These are phyloP conservation scores for Lathyrus oleraceus DNA, from an alignment of 306 rosid genomes.

Conservation along the genomic window DNA sequence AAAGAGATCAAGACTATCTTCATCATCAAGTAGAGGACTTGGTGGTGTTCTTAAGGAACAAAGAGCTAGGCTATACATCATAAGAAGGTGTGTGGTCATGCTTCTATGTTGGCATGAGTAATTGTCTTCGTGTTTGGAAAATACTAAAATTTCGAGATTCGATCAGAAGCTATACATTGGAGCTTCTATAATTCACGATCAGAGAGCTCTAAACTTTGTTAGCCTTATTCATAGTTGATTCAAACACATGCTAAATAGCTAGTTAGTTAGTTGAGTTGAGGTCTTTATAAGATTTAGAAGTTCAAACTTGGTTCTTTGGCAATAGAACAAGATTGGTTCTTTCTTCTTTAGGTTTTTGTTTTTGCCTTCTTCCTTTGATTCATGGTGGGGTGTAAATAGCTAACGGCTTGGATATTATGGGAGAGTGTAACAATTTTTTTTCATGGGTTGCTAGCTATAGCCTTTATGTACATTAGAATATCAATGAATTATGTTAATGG, in stretches of 20 bases:
- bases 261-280: neutral
- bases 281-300: constrained; percentile 14
- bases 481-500: constrained; percentile 40
- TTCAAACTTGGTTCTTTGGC: constrained; percentile 12
- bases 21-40: constrained; percentile 73
- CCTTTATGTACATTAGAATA: constrained; percentile 53
- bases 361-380: constrained; percentile 26
- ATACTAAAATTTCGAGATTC: neutral
- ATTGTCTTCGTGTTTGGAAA: neutral
- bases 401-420: constrained; percentile 39
- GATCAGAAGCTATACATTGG: neutral
- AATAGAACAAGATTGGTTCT: constrained; percentile 22
- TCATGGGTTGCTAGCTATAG: constrained; percentile 40
- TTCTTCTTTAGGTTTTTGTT: neutral
- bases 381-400: constrained; percentile 63
- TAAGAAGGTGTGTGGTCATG: constrained; percentile 96
- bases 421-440: constrained; percentile 46
- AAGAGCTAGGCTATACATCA: constrained; percentile 83
- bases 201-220: neutral
- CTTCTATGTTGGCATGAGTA: constrained; percentile 98
- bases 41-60: constrained; percentile 87
- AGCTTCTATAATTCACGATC: neutral
- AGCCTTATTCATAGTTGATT: neutral
- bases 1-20: constrained; percentile 73
- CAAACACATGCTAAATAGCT: neutral